Conservation (phyloP, 768 basidiomycete genomes). For the Asterophora parasitica region DNA sequence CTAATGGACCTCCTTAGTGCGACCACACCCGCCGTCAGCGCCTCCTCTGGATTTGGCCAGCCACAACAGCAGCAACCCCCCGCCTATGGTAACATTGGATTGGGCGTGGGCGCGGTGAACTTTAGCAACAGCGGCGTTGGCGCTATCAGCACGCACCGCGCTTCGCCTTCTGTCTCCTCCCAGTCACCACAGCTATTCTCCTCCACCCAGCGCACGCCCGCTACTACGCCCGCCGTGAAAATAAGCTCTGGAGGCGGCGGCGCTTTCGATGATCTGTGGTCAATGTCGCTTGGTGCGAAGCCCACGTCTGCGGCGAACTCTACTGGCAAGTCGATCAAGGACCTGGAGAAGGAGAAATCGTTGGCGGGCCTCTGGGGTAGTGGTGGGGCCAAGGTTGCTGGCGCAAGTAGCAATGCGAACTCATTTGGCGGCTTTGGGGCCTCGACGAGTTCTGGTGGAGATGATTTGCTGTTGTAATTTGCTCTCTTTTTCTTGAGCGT, state of each 20-base stretch:
- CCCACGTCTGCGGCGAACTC: slow-evolving; percentile 23
- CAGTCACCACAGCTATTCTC: slow-evolving; percentile 24
- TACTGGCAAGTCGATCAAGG: slow-evolving; percentile 75
- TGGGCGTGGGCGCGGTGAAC: slow-evolving; percentile 12
- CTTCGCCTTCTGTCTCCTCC: slow-evolving; percentile 31
- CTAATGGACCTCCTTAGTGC: slow-evolving; percentile 48
- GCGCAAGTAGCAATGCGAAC: not conserved
- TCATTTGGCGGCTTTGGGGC: slow-evolving; percentile 32
- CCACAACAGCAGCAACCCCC: slow-evolving; percentile 27
- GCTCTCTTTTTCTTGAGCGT: not conserved
- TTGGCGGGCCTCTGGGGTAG: slow-evolving; percentile 77
- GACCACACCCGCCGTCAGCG: slow-evolving; percentile 24
- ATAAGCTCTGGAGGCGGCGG: slow-evolving; percentile 33
- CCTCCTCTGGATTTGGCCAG: slow-evolving; percentile 23
- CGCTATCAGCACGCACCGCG: slow-evolving; percentile 27
- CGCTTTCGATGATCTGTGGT: slow-evolving; percentile 90
- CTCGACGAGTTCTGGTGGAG: slow-evolving; percentile 20
- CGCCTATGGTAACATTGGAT: slow-evolving; percentile 19
- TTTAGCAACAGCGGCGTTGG: not conserved
- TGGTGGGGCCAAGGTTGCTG: slow-evolving; percentile 13
- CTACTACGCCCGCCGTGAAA: slow-evolving; percentile 22
- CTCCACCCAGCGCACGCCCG: slow-evolving; percentile 30
- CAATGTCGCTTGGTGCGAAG: slow-evolving; percentile 65
- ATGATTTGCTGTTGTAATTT: slow-evolving; percentile 38
- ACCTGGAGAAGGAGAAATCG: slow-evolving; percentile 84